These are phyloP conservation scores for Bipolaris bicolor DNA, from an alignment of 2,329 filamentous ascomycete species.

Conservation along the genomic window DNA sequence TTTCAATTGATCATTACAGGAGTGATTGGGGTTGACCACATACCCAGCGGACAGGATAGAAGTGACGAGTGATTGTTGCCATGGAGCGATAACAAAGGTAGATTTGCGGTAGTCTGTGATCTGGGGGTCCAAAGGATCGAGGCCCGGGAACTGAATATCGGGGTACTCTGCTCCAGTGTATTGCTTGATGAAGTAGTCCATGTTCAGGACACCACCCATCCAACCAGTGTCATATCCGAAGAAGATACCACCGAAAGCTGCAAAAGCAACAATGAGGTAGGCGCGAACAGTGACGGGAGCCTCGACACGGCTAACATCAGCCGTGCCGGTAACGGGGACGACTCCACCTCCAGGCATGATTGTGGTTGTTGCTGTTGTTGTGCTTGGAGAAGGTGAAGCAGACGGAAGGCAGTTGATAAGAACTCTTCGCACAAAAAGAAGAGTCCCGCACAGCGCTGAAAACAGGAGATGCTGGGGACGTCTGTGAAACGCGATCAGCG, in stretches of 20 bases:
- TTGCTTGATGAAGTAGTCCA: conserved; percentile 49
- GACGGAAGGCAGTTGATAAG: conserved; percentile 18
- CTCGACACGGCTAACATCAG: conserved; percentile 63
- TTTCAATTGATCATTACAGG: neutral
- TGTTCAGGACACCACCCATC: conserved; percentile 69
- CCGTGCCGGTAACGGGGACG: conserved; percentile 44
- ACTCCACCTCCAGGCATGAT: conserved; percentile 48
- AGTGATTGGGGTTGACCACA: neutral
- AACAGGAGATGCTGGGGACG: conserved; percentile 33
- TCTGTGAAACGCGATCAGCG: conserved; percentile 24
- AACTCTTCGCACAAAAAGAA: conserved; percentile 26
- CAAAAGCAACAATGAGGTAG: conserved; percentile 56
- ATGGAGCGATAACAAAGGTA: conserved; percentile 38
- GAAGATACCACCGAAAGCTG: conserved; percentile 62
- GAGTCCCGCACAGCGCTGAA: conserved; percentile 28
- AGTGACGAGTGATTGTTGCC: conserved; percentile 65
- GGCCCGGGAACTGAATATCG: conserved; percentile 48
- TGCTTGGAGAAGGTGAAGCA: conserved; percentile 17
- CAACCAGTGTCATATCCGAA: conserved; percentile 82
- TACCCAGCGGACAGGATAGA: conserved; percentile 72
- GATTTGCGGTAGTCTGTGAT: conserved; percentile 64
- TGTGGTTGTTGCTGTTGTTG: conserved; percentile 20
- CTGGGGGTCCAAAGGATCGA: conserved; percentile 64
- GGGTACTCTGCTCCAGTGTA: conserved; percentile 44
- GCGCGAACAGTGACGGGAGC: conserved; percentile 57